Percentiles rank a stretch among this genome's conserved stretches.
Evolutionary conservation across 2,329 filamentous ascomycete genomes (phyloP).

Genomic region (Pseudogymnoascus sp.): DNA sequence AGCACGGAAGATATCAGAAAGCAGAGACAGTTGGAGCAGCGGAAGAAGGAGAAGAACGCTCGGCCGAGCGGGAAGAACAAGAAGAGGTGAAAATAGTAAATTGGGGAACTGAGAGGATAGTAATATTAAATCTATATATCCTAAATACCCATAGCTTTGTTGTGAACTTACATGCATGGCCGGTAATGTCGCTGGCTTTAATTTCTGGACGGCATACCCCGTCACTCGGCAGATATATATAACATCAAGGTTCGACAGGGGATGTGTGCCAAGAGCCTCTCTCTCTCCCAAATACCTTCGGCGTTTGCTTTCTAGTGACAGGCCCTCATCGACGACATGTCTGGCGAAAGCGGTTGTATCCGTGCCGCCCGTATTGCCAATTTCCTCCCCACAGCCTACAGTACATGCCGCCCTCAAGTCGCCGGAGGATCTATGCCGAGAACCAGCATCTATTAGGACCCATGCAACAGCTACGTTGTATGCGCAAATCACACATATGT

Average conservation of each 20-base stretch:
- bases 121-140: conserved; percentile 4
- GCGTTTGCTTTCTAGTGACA: not conserved
- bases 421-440: not conserved
- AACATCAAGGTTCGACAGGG: not conserved
- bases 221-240: not conserved
- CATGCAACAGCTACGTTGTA: not conserved
- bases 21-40: conserved; percentile 68
- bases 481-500: not conserved
- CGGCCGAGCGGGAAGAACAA: conserved; percentile 57
- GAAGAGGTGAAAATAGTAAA: not conserved
- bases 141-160: not conserved
- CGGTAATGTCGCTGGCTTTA: not conserved
- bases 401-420: not conserved
- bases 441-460: not conserved
- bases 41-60: conserved; percentile 78
- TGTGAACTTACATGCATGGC: not conserved
- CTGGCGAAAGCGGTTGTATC: not conserved
- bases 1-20: conserved; percentile 78
- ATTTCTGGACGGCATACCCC: not conserved
- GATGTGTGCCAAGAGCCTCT: not conserved
- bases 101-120: not conserved
- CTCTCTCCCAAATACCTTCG: not conserved
- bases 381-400: not conserved
- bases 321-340: not conserved
- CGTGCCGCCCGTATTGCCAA: not conserved